Conservation (phyloP, 768 basidiomycete species). For the Suillus luteus region DNA sequence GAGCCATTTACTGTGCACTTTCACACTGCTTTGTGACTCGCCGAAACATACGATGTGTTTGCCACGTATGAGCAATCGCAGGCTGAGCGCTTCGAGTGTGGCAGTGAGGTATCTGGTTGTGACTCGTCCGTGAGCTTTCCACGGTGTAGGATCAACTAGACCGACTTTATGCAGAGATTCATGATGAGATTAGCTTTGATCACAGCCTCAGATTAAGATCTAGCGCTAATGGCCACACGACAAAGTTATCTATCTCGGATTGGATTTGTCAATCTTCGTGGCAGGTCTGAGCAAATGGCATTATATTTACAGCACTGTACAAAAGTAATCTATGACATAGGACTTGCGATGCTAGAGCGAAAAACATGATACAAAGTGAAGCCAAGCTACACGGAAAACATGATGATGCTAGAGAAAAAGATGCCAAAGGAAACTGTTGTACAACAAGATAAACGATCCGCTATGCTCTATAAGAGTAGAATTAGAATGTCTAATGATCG, state of each 20-base stretch:
- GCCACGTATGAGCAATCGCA: background rate
- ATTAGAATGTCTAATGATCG: slow-evolving; percentile 22
- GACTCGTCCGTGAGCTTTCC: background rate
- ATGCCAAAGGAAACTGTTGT: slow-evolving; percentile 13
- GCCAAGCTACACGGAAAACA: slow-evolving; percentile 4
- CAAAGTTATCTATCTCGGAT: background rate
- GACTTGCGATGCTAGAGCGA: background rate
- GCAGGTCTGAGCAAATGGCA: background rate
- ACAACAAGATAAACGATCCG: slow-evolving; percentile 20
- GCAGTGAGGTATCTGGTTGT: background rate
- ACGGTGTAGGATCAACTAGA: background rate
- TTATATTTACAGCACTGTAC: background rate
- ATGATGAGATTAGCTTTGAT: slow-evolving; percentile 1
- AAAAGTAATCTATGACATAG: background rate
- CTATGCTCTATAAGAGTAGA: slow-evolving; percentile 15
- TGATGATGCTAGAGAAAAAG: slow-evolving; percentile 11
- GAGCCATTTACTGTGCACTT: background rate
- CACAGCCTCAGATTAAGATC: slow-evolving; percentile 7
- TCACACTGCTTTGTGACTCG: background rate
- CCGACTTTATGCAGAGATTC: background rate
- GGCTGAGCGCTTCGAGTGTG: background rate
- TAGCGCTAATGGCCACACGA: background rate
- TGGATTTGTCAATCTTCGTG: background rate
- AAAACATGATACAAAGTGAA: slow-evolving; percentile 9
- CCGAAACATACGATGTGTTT: background rate